These are phyloP conservation scores for Hirschfeldia incana DNA, from an alignment of 345 rosid genomes.

Conservation along the genomic window DNA sequence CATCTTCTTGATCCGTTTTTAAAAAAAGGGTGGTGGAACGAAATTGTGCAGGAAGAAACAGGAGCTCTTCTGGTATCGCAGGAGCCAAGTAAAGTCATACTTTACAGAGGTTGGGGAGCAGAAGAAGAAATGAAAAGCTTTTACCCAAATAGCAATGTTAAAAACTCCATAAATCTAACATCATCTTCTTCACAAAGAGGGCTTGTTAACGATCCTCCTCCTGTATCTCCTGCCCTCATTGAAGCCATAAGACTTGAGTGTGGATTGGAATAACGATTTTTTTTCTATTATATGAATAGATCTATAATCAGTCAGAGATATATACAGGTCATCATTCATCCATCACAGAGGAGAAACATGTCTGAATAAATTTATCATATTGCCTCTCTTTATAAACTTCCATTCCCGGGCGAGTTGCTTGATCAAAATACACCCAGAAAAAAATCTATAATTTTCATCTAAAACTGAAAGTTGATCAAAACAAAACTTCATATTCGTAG, in stretches of 20 bases:
- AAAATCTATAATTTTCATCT: neutral
- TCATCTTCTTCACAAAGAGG: slow-evolving; percentile 24
- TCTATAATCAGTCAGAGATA: neutral
- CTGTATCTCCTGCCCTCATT: slow-evolving; percentile 71
- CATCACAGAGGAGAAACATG: neutral
- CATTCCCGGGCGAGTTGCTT: neutral
- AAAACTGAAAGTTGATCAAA: neutral
- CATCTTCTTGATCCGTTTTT: neutral
- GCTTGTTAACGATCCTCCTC: slow-evolving; percentile 29
- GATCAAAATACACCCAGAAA: neutral
- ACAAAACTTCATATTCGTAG: neutral
- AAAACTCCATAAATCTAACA: slow-evolving; percentile 18
- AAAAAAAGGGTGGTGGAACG: neutral
- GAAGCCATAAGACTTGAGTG: slow-evolving; percentile 82
- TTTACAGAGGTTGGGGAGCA: slow-evolving; percentile 88
- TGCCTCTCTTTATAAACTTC: neutral
- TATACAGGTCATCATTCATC: neutral
- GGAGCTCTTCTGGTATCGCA: slow-evolving; percentile 80
- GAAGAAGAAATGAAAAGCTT: slow-evolving; percentile 43
- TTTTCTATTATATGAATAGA: neutral
- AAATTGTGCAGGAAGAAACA: slow-evolving; percentile 66
- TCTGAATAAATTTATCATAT: neutral
- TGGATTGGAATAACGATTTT: slow-evolving; percentile 43
- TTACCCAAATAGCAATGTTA: slow-evolving; percentile 38
- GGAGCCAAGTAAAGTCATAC: slow-evolving; percentile 90